A percentile compares a stretch with the other conserved stretches of the same genome.
phyloP scores from a whole-genome alignment of 805 yeast species.

The Candida koratica region DNA sequence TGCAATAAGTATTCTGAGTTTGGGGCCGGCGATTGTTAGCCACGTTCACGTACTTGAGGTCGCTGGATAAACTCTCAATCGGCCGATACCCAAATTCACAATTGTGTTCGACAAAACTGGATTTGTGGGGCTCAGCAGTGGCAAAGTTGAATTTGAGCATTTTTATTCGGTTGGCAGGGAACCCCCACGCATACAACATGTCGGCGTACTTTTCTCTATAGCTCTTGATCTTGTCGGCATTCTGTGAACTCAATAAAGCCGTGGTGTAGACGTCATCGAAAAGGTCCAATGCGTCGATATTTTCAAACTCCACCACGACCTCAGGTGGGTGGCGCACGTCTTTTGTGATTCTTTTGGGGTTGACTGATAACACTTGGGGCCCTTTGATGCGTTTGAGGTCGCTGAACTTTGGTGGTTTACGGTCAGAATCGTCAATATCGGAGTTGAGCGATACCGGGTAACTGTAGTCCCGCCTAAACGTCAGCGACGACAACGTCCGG shows the following conservation, averaged over 20 bases:
- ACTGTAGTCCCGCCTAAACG: conserved; percentile 3
- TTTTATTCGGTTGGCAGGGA: conserved; percentile 75
- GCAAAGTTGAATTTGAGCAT: conserved; percentile 65
- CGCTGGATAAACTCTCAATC: conserved; percentile 9
- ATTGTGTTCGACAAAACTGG: conserved; percentile 27
- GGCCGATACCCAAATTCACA: conserved; percentile 31
- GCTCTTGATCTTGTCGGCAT: conserved; percentile 30
- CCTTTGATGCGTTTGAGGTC: conserved; percentile 4
- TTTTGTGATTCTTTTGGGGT: conserved; percentile 15
- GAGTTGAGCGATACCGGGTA: conserved; percentile 20
- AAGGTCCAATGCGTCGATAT: conserved; percentile 41
- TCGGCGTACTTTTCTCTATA: conserved; percentile 73
- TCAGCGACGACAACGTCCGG: conserved; percentile 10
- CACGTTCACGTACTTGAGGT: conserved; percentile 20
- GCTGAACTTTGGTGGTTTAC: neutral
- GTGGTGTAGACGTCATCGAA: conserved; percentile 40
- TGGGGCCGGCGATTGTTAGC: conserved; percentile 24
- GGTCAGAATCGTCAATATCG: conserved; percentile 9
- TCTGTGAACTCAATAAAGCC: conserved; percentile 39
- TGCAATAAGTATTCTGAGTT: conserved; percentile 46
- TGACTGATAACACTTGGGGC: neutral
- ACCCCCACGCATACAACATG: conserved; percentile 76
- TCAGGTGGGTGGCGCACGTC: conserved; percentile 20
- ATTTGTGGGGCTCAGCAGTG: conserved; percentile 5
- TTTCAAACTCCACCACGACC: conserved; percentile 46